phyloP scores from a whole-genome alignment of 2,329 filamentous ascomycete species.

The Penicillium sp. region DNA sequence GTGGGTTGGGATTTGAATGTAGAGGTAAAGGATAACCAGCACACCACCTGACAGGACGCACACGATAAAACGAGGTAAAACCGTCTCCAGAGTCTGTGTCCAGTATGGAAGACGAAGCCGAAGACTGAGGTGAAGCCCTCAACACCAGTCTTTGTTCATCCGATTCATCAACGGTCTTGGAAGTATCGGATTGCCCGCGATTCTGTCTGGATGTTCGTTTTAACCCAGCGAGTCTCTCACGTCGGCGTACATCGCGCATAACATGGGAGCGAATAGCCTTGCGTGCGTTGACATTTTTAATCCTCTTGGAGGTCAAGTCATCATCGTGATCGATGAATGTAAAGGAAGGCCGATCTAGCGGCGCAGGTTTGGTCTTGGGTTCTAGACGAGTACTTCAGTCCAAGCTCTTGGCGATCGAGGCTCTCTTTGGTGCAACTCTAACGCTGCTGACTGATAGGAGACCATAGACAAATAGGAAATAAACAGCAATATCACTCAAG shows the following conservation, averaged over 20 bases:
- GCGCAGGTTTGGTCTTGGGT: constrained; percentile 15
- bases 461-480: constrained; percentile 4
- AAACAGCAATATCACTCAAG: neutral
- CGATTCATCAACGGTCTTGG: constrained; percentile 3
- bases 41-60: constrained; percentile 15
- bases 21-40: constrained; percentile 13
- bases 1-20: constrained; percentile 15
- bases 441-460: neutral
- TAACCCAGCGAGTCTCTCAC: constrained; percentile 33
- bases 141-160: constrained; percentile 13
- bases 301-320: constrained; percentile 32
- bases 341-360: constrained; percentile 27
- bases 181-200: constrained; percentile 8
- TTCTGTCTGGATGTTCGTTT: constrained; percentile 29
- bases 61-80: constrained; percentile 7
- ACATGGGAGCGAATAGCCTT: constrained; percentile 39
- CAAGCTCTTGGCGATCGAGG: neutral
- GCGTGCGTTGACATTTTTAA: constrained; percentile 33
- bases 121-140: constrained; percentile 12
- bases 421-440: neutral
- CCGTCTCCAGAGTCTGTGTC: neutral
- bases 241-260: constrained; percentile 37
- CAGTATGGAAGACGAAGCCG: constrained; percentile 2
- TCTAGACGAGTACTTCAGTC: constrained; percentile 12
- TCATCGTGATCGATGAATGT: constrained; percentile 38